phyloP scores from a whole-genome alignment of 257 asterid genomes.

The Sherardia arvensis region DNA sequence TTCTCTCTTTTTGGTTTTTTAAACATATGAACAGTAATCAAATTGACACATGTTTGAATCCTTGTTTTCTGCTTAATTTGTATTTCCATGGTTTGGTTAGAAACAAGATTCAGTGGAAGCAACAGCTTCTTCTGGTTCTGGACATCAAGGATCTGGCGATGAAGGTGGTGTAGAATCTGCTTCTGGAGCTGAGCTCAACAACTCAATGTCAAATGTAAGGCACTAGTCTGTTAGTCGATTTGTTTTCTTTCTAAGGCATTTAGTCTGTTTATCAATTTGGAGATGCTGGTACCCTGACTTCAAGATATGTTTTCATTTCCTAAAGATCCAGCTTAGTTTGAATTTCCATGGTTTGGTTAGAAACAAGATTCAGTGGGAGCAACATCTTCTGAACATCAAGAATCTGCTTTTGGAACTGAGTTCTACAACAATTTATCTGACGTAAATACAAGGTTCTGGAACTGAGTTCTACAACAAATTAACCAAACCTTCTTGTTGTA shows the following conservation, averaged over 20 bases:
- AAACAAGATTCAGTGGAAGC: constrained; percentile 88
- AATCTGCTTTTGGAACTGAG: background rate
- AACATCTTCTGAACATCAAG: constrained; percentile 50
- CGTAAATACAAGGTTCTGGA: too few species aligned
- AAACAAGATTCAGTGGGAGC: constrained; percentile 88
- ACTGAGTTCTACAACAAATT: too few species aligned
- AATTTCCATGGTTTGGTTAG: constrained; percentile 18
- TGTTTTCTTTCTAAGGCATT: too few species aligned
- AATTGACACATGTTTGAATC: too few species aligned
- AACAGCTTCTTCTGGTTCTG: constrained; percentile 51
- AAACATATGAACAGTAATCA: too few species aligned
- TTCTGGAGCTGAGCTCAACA: background rate
- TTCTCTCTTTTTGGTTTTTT: too few species aligned
- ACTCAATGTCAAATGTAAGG: background rate
- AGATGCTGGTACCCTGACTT: too few species aligned
- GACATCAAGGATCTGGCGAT: constrained; percentile 65
- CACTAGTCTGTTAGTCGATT: background rate
- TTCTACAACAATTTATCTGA: too few species aligned
- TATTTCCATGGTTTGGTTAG: constrained; percentile 18
- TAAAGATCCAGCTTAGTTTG: constrained; percentile 10
- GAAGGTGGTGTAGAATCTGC: constrained; percentile 40
- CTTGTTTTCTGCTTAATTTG: constrained; percentile 3
- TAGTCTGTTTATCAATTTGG: too few species aligned
- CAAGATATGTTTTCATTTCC: too few species aligned
- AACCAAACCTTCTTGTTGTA: too few species aligned